Evolutionary conservation across 805 yeast species (phyloP).

Genomic region (Saturnispora sanitii): DNA sequence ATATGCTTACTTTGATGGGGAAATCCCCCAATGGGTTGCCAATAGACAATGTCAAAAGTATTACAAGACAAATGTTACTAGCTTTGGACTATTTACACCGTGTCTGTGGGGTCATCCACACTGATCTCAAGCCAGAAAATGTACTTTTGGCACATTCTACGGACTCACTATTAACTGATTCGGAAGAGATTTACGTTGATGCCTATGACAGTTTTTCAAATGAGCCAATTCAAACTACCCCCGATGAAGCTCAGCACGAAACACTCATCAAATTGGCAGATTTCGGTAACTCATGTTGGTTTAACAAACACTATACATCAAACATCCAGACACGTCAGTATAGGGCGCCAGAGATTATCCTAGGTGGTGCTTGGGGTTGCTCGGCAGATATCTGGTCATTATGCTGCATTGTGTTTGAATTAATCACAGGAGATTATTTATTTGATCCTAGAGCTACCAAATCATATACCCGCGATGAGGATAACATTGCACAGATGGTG

Average conservation of each 20-base stretch:
- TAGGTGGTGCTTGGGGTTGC: constrained; percentile 54
- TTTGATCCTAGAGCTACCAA: constrained; percentile 51
- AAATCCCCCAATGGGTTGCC: constrained; percentile 47
- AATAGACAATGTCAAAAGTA: constrained; percentile 41
- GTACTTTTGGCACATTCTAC: no score
- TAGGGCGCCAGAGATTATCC: constrained; percentile 52
- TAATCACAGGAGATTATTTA: constrained; percentile 51
- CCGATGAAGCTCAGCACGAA: neutral
- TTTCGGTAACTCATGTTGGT: constrained; percentile 63
- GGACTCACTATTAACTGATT: no score
- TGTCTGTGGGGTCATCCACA: constrained; percentile 58
- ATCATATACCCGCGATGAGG: constrained; percentile 43
- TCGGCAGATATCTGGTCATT: constrained; percentile 54
- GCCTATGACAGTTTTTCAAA: no score
- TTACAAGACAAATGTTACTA: constrained; percentile 43
- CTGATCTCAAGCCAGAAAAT: constrained; percentile 73
- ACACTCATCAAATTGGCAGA: constrained; percentile 61
- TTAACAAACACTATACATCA: constrained; percentile 51
- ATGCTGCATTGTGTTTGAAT: constrained; percentile 50
- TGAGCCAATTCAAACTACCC: no score
- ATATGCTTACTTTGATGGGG: constrained; percentile 38
- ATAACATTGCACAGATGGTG: constrained; percentile 52
- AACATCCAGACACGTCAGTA: constrained; percentile 64
- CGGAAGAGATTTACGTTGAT: constrained; percentile 46
- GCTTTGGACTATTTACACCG: constrained; percentile 51